These are phyloP conservation scores for Zasmidium angulare DNA, from an alignment of 2,329 filamentous ascomycete genomes.

Conservation along the genomic window DNA sequence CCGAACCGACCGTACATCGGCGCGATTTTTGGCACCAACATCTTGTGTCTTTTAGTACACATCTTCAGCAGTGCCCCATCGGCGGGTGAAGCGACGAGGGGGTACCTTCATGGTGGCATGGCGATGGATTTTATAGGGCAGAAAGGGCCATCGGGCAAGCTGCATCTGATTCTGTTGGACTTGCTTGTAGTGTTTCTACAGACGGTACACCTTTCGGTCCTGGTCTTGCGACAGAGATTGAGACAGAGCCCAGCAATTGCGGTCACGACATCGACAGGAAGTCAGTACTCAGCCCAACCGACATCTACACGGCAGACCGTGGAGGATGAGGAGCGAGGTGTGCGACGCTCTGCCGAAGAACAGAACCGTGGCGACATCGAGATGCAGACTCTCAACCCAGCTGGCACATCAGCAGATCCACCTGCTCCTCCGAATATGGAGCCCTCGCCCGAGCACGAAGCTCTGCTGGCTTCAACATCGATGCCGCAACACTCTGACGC, in stretches of 20 bases:
- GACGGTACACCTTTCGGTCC: slow-evolving; percentile 56
- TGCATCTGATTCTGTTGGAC: slow-evolving; percentile 55
- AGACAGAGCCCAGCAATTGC: slow-evolving; percentile 36
- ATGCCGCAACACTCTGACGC: slow-evolving; percentile 29
- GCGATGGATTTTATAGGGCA: slow-evolving; percentile 67
- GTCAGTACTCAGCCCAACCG: slow-evolving; percentile 6
- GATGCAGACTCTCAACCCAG: slow-evolving; percentile 37
- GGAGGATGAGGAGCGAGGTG: slow-evolving; percentile 60
- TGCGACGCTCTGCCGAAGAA: slow-evolving; percentile 42
- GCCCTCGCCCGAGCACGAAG: slow-evolving; percentile 17
- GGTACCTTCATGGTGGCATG: slow-evolving; percentile 61
- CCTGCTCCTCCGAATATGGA: slow-evolving; percentile 11
- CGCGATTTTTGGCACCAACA: slow-evolving; percentile 55
- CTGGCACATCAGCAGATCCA: slow-evolving; percentile 15
- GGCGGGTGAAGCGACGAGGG: slow-evolving; percentile 49
- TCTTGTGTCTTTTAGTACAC: slow-evolving; percentile 58
- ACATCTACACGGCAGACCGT: slow-evolving; percentile 48
- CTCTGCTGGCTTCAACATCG: slow-evolving; percentile 17
- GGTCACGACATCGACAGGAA: slow-evolving; percentile 11
- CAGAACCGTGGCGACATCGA: slow-evolving; percentile 41
- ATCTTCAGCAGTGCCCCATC: slow-evolving; percentile 40
- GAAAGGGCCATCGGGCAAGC: slow-evolving; percentile 55
- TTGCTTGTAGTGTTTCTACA: slow-evolving; percentile 56
- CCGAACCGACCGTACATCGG: slow-evolving; percentile 53
- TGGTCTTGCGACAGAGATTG: slow-evolving; percentile 52